Evolutionary conservation across 1,284 basidiomycete genomes (phyloP), one percentile per base, ranked within the genome.

Genomic region (Cutaneotrichosporon spelunceum): DNA sequence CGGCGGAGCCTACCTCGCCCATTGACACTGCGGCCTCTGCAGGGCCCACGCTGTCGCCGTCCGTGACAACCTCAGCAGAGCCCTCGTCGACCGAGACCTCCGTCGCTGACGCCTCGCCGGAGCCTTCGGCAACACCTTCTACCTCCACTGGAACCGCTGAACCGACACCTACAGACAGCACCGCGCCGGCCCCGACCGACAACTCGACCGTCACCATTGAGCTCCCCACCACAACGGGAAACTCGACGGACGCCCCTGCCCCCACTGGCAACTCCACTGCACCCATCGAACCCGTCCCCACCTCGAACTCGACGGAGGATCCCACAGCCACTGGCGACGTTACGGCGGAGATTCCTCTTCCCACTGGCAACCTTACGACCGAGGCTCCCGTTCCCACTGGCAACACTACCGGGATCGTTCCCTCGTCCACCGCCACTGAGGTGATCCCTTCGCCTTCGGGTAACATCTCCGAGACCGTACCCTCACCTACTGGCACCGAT

Each of bases 1-100:
- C 36, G 6, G 50, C 56, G 26, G 50, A 54, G 30, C 44, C 56
- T 23, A 57, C 60, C 24, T 24, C 26, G 14, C 57, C 60, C 30
- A 42, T 27, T 39, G 49, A 44, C 29, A 26, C 60, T 8, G 45
- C 55, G 21, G 23, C 60, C 47, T 39, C 57, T 6, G 53, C 57
- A 30, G 36, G n/a, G 19, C 52, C 62, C 23, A 30, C 57, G 47
- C 53, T 65, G 10, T 57, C 64, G 23, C 34, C 57, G 34, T 55
- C 67, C 19, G 55, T 21, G 8, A 53, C 60, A 9, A 44, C 44
- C n/a, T 54, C 55, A 11, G 54, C 13, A 21, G 56, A 53, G 56
- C 52, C 53, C 29, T 57, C 57, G 23, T 2, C 50, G 58, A 48
- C 50, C 16, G 56, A 30, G 7, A 45, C 60, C 5, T 42, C 49